phyloP scores from a whole-genome alignment of 345 rosid genomes.

The Eucalyptus cladocalyx region DNA sequence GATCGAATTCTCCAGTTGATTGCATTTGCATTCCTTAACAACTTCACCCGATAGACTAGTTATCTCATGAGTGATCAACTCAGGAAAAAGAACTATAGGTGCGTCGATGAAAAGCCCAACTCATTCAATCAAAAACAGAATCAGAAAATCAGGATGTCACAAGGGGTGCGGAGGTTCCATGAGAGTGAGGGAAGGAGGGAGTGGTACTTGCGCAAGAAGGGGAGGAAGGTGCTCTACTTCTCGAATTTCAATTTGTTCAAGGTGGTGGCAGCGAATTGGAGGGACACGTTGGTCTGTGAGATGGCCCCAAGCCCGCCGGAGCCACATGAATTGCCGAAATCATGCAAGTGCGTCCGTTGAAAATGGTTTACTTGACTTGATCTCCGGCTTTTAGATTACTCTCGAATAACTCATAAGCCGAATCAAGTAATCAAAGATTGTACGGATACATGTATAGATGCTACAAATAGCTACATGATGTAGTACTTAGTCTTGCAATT shows the following conservation, averaged over 20 bases:
- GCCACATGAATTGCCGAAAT: neutral
- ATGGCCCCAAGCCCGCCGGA: neutral
- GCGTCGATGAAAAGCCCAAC: no score
- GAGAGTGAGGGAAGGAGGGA: neutral
- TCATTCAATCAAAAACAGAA: fast-evolving
- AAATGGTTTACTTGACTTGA: neutral
- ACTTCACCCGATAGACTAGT: no score
- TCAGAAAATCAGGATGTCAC: no score
- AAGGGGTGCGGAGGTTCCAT: neutral
- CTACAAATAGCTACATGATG: neutral
- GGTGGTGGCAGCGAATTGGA: neutral
- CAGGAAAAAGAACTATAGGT: no score
- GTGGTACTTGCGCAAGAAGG: neutral
- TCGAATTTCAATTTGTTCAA: neutral
- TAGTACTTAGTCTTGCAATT: neutral
- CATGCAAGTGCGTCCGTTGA: neutral
- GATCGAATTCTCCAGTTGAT: fast-evolving
- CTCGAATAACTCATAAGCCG: fast-evolving
- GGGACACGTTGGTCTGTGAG: neutral
- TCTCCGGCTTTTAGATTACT: neutral
- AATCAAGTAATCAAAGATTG: neutral
- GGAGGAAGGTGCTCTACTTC: neutral
- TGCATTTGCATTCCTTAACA: no score
- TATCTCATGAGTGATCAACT: no score
- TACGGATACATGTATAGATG: neutral